Evolutionary conservation across 1,284 basidiomycete genomes (phyloP).

Genomic region (Puccinia novopanici): DNA sequence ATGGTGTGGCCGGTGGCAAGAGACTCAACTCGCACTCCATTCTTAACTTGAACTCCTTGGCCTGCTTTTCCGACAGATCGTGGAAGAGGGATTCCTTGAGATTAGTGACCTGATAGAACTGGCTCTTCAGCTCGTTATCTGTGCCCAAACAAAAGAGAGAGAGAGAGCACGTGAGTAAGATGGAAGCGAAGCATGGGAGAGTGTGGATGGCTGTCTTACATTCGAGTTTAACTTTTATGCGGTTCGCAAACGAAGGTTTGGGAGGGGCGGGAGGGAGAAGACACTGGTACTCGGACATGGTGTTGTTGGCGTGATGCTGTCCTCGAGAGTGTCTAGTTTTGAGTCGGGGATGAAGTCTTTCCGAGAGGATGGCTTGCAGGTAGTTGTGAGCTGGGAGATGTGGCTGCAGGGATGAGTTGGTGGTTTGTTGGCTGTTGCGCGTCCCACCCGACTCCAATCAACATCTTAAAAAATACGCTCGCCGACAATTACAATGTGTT

Average conservation of each 20-base stretch:
- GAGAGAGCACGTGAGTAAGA: not conserved
- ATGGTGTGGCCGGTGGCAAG: too few relatives aligned
- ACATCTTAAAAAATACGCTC: too few relatives aligned
- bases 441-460: too few relatives aligned
- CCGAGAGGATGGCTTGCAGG: too few relatives aligned
- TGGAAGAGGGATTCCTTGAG: slow-evolving; percentile 5
- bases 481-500: too few relatives aligned
- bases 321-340: too few relatives aligned
- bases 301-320: too few relatives aligned
- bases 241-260: slow-evolving; percentile 24
- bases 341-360: too few relatives aligned
- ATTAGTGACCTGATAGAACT: slow-evolving; percentile 18
- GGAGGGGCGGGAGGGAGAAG: not conserved
- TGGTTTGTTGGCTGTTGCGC: too few relatives aligned
- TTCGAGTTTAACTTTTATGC: slow-evolving; percentile 20
- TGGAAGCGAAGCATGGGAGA: too few relatives aligned
- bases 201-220: not conserved
- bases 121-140: slow-evolving; percentile 11
- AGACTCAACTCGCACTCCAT: slow-evolving; percentile 29
- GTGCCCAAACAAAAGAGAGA: not conserved
- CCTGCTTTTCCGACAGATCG: slow-evolving; percentile 18
- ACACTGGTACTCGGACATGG: not conserved
- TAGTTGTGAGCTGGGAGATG: too few relatives aligned
- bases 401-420: too few relatives aligned
- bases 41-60: slow-evolving; percentile 13